phyloP scores from a whole-genome alignment of 2,329 filamentous ascomycete species.

The Emergomyces orientalis region DNA sequence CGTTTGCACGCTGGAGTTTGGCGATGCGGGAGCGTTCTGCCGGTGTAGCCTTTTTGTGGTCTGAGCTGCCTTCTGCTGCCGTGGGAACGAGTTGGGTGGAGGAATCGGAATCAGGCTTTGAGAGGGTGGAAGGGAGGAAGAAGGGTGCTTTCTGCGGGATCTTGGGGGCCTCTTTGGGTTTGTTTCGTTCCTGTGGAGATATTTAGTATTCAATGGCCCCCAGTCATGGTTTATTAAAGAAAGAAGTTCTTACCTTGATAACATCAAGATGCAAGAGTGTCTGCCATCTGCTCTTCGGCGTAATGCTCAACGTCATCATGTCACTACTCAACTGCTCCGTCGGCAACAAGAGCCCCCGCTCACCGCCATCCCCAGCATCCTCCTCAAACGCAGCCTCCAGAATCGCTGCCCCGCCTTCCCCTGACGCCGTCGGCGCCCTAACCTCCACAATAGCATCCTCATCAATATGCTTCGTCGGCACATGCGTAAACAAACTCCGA shows the following conservation, averaged over 20 bases:
- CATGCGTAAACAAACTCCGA: constrained; percentile 77
- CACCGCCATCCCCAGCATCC: constrained; percentile 37
- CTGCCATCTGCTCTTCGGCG: constrained; percentile 89
- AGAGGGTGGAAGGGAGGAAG: constrained; percentile 57
- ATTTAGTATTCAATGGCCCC: constrained; percentile 12
- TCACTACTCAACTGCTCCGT: constrained; percentile 72
- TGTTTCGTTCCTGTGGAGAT: constrained; percentile 66
- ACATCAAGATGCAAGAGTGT: constrained; percentile 84
- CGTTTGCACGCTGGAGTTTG: constrained; percentile 49
- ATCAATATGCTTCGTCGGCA: constrained; percentile 74
- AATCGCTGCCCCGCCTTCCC: constrained; percentile 67
- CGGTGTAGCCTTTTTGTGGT: constrained; percentile 28
- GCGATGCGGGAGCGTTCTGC: constrained; percentile 58
- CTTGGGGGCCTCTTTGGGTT: constrained; percentile 85
- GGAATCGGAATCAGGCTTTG: constrained; percentile 21
- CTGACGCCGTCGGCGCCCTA: constrained; percentile 63
- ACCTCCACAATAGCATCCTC: constrained; percentile 62
- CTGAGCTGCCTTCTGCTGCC: constrained; percentile 18
- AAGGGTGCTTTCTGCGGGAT: constrained; percentile 90
- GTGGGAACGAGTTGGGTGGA: constrained; percentile 18
- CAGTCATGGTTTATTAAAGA: neutral
- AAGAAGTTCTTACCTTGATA: constrained; percentile 47
- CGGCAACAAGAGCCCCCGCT: constrained; percentile 45
- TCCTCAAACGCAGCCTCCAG: constrained; percentile 67
- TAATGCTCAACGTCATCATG: constrained; percentile 78